A percentile compares a stretch with the other conserved stretches of the same genome.
Conservation (phyloP, 345 rosid genomes). For the Reutealis trisperma region DNA sequence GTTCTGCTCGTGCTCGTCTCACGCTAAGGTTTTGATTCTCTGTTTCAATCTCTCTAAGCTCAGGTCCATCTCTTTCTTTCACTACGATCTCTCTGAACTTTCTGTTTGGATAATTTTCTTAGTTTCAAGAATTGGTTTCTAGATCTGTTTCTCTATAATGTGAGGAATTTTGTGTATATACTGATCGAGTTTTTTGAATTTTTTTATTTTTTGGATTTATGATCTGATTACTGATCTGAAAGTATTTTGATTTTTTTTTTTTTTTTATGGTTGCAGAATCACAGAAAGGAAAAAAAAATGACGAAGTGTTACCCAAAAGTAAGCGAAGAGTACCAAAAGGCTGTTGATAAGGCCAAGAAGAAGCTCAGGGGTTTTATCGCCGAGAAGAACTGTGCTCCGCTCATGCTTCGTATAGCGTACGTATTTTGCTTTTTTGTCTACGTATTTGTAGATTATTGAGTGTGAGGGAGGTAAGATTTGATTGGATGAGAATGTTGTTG, state of each 20-base stretch:
- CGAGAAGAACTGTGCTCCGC: conserved; percentile 89
- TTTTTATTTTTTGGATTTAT: neutral
- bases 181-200: neutral
- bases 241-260: neutral
- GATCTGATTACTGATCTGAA: neutral
- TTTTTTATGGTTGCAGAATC: neutral
- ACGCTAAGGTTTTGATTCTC: neutral
- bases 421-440: neutral
- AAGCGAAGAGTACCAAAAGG: conserved; percentile 76
- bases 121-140: neutral
- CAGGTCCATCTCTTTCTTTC: conserved; percentile 8
- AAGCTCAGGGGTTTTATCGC: conserved; percentile 89
- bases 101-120: too few species aligned
- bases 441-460: neutral
- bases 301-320: conserved; percentile 81
- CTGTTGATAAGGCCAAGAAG: conserved; percentile 73
- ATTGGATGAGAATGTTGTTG: neutral
- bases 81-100: neutral
- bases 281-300: conserved; percentile 39
- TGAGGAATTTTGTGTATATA: neutral
- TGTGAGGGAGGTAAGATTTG: neutral
- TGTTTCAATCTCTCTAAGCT: neutral
- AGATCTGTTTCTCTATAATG: conserved; percentile 1
- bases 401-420: conserved; percentile 94
- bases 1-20: conserved; percentile 47